A percentile compares a stretch with the other conserved stretches of the same genome.
phyloP scores from a whole-genome alignment of 2,329 filamentous ascomycete genomes.

The Dothideomycetes sp. region DNA sequence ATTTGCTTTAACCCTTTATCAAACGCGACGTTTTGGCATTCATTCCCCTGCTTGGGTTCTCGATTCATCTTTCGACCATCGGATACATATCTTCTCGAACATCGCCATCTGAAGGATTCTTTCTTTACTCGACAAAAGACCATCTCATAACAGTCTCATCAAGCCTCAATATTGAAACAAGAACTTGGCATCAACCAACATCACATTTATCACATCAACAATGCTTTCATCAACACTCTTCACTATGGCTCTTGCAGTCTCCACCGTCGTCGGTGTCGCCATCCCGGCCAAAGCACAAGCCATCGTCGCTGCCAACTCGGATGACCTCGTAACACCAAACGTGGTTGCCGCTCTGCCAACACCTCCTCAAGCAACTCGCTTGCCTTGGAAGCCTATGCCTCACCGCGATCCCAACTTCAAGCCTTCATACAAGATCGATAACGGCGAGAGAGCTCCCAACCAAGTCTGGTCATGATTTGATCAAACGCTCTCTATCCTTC shows the following conservation, averaged over 20 bases:
- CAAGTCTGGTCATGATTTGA: constrained; percentile 13
- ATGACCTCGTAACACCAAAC: constrained; percentile 4
- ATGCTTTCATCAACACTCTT: constrained; percentile 9
- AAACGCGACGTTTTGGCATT: constrained; percentile 4
- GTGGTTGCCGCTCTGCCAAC: not conserved
- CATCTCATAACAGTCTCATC: too few species aligned
- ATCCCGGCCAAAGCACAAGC: constrained; percentile 10
- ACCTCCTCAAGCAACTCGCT: constrained; percentile 3
- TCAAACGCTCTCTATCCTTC: too few species aligned
- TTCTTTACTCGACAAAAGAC: too few species aligned
- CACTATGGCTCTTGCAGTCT: constrained; percentile 7
- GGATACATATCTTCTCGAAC: too few species aligned
- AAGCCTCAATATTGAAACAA: too few species aligned
- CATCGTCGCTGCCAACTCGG: constrained; percentile 1
- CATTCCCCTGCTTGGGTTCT: too few species aligned
- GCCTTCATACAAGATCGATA: constrained; percentile 12
- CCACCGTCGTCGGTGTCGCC: constrained; percentile 5
- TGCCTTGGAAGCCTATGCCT: constrained; percentile 9
- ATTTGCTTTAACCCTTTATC: too few species aligned
- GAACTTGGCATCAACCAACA: too few species aligned
- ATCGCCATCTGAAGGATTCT: too few species aligned
- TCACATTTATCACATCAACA: not conserved
- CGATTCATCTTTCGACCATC: too few species aligned
- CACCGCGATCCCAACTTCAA: constrained; percentile 11
- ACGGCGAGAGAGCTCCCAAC: constrained; percentile 13